Evolutionary conservation across 352 stramenopile genomes (phyloP), one percentile per base, ranked within the genome.

Genomic region (Pythium aristosporum): DNA sequence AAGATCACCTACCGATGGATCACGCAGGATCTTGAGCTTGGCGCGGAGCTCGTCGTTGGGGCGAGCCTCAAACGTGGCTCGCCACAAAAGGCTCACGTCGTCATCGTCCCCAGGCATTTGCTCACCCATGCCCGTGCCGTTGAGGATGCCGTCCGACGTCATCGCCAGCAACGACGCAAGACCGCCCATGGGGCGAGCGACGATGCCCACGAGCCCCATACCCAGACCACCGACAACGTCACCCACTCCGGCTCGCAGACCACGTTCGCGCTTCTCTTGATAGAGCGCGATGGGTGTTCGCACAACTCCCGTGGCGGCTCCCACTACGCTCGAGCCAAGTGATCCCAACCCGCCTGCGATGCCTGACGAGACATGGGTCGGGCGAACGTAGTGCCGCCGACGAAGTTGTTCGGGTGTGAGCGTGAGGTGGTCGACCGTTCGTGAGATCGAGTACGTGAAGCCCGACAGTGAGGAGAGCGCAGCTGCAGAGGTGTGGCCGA

Each of bases 371-470:
- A 94, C 61, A 3, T 85, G 79, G 0, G 74, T 89, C 36, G 86
- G 82, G 11, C 81, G 81, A 20, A 75, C 75, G 53, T 91, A 92
- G 47, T 89, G 83, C 5, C 79, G 77, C 37, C 77, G 73, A 25
- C 75, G 76, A 30, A 89, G 69, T 61, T 92, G 76, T 9, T 89
- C 75, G 1, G 77, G 71, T 9, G 84, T 73, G 13, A 93, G 63
- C 2, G 81, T 89, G 21, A 95, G 73, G 61, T 93, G 84, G 62
- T 95, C 84, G 71, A 95, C 80, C 39, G 86, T 92, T 7, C 76
- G 77, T 0, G 84, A 94, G 28, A 94, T 80, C 9, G 86, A 91
- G 63, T 93, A 91, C 34, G 82, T 89, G 57, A 94, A 89, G 0
- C 84, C 86, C 18, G 86, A 91, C 23, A 94, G 57, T 0, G 84